Base-by-base conservation (phyloP, 495 filamentous ascomycete species). In the Alectoria sarmentosa region DNA sequence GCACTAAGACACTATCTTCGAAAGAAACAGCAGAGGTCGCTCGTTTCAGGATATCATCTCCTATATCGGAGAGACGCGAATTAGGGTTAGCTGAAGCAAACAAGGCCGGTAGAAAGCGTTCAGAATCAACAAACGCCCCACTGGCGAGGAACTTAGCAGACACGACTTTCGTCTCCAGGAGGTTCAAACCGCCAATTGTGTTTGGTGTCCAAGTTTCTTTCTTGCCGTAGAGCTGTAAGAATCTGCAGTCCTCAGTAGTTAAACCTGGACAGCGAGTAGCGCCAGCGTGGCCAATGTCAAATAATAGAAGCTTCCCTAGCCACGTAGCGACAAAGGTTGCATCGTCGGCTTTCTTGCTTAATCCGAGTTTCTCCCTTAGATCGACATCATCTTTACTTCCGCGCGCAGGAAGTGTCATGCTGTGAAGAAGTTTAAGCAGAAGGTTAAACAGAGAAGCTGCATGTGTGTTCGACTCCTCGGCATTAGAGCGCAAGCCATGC, bases 41-140 rank as follows among this genome's bases (percentile, higher is more conserved):
- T 64, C 92, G 79, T 74, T 96, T 97, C 38, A 96, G 71, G 41
- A 92, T 81, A 70, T 95, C 92, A 57, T 97, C 90, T 1, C 89
- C 93, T 52, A 89, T 76, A 17, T 88, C 86, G 14, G 89, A 86
- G 54, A 97, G 84, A 19, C 88, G 84, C 14, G 88, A 91, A 67
- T 96, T 93, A 1, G 86, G 68, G 74, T 95, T 91, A 1, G 89
- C 84, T 58, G 91, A 86, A 9, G 91, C 90, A 69, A 90, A 88
- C 21, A 98, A 74, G 23, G 90, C 86, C 9, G 91, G 88, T n/a
- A 96, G 73, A 69, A 95, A 90, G 23, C 88, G 81, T 69, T 96
- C 89, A 3, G 82, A 69, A 69, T 96, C 88, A 1, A 75, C 82
- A 74, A 98, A 98, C 21, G 90, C 88, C 17, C 91, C 91, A 71